Evolutionary conservation across 371 early-diverging fungal species (phyloP).

Genomic region (Mortierella sp.): DNA sequence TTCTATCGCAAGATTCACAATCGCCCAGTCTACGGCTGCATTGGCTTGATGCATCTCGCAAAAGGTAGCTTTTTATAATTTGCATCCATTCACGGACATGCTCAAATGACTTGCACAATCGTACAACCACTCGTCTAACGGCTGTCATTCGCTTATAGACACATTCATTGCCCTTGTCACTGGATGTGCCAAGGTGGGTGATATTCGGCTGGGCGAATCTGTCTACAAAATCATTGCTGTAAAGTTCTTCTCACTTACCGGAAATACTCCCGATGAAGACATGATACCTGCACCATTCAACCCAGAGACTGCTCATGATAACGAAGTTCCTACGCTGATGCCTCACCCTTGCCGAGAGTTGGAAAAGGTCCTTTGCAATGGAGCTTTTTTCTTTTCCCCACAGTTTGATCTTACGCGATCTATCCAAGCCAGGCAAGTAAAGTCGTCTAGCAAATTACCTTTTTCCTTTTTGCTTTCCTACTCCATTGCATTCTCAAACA

Average conservation of each 20-base stretch:
- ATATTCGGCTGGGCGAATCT: conserved; percentile 70
- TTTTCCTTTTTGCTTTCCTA: background rate
- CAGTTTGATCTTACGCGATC: conserved; percentile 81
- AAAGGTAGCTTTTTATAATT: conserved; percentile 68
- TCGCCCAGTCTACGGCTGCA: conserved; percentile 78
- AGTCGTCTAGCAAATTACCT: background rate
- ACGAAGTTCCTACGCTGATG: conserved; percentile 43
- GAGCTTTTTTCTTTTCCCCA: conserved; percentile 84
- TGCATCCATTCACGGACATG: too few species aligned
- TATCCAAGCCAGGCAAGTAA: conserved; percentile 69
- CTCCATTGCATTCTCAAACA: too few species aligned
- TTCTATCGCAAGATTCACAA: conserved; percentile 64
- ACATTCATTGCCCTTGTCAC: conserved; percentile 81
- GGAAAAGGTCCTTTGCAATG: conserved; percentile 75
- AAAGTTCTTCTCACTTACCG: conserved; percentile 73
- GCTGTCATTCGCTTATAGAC: conserved; percentile 59
- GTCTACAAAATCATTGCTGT: conserved; percentile 72
- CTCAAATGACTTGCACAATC: background rate
- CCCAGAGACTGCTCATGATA: conserved; percentile 57
- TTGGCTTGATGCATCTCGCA: conserved; percentile 74
- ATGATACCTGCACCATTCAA: conserved; percentile 49
- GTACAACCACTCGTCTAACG: too few species aligned
- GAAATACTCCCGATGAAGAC: conserved; percentile 69
- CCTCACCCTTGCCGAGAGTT: conserved; percentile 74
- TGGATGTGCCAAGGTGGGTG: conserved; percentile 70